These are phyloP conservation scores for Tuber brumale DNA, from an alignment of 495 filamentous ascomycete species.

Conservation along the genomic window DNA sequence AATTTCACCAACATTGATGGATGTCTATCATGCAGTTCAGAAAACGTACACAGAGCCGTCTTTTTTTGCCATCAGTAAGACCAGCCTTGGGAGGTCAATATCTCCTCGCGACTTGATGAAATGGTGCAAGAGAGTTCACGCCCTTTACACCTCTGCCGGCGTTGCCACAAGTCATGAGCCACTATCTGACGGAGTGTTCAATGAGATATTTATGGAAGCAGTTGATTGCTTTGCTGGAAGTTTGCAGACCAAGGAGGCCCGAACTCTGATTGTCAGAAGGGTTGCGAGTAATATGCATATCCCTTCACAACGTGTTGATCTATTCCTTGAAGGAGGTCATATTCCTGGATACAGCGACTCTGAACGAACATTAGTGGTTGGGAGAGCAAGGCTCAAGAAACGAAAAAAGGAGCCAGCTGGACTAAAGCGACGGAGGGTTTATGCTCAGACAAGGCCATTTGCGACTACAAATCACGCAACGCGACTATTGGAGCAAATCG, in stretches of 20 bases:
- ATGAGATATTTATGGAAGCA: constrained; percentile 84
- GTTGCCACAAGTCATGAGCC: constrained; percentile 62
- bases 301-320: constrained; percentile 66
- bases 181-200: constrained; percentile 63
- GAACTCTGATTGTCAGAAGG: constrained; percentile 54
- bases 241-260: constrained; percentile 59
- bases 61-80: constrained; percentile 52
- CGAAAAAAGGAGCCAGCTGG: constrained; percentile 38
- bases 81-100: constrained; percentile 53
- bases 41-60: constrained; percentile 48
- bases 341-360: constrained; percentile 58
- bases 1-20: constrained; percentile 64
- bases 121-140: constrained; percentile 70
- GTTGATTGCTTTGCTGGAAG: constrained; percentile 81
- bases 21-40: constrained; percentile 65
- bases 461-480: constrained; percentile 67
- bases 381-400: constrained; percentile 57
- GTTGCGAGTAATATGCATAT: constrained; percentile 82
- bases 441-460: constrained; percentile 52
- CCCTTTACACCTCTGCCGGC: constrained; percentile 52
- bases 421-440: constrained; percentile 45
- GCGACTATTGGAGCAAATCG: constrained; percentile 74
- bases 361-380: constrained; percentile 56
- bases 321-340: constrained; percentile 58
- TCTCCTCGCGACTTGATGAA: constrained; percentile 82